Percentiles rank a stretch among this genome's conserved stretches.
phyloP scores from a whole-genome alignment of 768 basidiomycete species.

The Phylloporus sp. region DNA sequence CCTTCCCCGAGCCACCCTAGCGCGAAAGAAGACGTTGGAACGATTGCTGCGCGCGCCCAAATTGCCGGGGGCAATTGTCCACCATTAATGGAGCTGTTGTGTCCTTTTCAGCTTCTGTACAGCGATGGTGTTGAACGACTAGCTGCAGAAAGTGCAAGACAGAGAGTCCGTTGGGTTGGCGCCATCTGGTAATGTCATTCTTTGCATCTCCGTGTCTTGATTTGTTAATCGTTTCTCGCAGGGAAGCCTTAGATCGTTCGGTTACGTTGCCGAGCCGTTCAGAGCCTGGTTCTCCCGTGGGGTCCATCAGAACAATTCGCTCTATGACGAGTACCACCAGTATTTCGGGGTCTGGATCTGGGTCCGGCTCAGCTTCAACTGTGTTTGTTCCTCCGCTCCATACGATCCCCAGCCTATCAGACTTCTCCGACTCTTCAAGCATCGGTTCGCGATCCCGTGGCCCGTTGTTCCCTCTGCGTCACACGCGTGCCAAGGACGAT shows the following conservation, averaged over 20 bases:
- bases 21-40: constrained; percentile 83
- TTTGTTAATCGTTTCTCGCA: constrained; percentile 26
- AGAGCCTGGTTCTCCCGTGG: constrained; percentile 40
- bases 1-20: constrained; percentile 77
- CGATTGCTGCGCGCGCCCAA: constrained; percentile 69
- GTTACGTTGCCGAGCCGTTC: constrained; percentile 46
- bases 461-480: constrained; percentile 52
- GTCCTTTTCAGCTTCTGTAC: constrained; percentile 90
- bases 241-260: constrained; percentile 75
- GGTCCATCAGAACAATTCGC: constrained; percentile 65
- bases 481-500: constrained; percentile 69
- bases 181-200: constrained; percentile 67
- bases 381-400: constrained; percentile 75
- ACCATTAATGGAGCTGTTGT: constrained; percentile 65
- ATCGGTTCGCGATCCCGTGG: constrained; percentile 36
- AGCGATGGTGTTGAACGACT: constrained; percentile 84
- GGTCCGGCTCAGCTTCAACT: constrained; percentile 61
- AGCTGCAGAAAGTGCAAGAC: constrained; percentile 82
- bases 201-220: neutral
- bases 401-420: constrained; percentile 65
- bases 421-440: constrained; percentile 44
- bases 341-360: constrained; percentile 29
- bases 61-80: constrained; percentile 38
- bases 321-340: constrained; percentile 47
- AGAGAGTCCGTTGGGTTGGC: constrained; percentile 88